These are phyloP conservation scores for Nakaseomyces nivariensis DNA, from an alignment of 1,139 yeast species.

Conservation along the genomic window DNA sequence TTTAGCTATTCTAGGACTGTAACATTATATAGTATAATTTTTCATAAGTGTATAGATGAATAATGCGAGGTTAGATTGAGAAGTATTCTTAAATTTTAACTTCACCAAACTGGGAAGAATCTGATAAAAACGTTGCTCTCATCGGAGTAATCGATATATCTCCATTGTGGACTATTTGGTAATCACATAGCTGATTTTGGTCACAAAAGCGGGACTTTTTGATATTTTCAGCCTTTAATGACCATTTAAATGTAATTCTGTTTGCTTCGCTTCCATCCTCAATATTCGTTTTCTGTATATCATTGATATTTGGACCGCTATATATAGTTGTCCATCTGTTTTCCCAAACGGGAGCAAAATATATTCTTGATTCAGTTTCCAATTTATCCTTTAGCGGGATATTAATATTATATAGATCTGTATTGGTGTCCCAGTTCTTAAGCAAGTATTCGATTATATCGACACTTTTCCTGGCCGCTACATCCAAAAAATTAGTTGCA, in stretches of 20 bases:
- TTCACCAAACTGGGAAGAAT: too few species aligned
- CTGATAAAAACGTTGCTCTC: slow-evolving; percentile 48
- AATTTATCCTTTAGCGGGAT: slow-evolving; percentile 20
- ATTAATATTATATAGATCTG: slow-evolving; percentile 33
- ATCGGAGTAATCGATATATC: slow-evolving; percentile 69
- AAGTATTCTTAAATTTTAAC: too few species aligned
- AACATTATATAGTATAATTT: too few species aligned
- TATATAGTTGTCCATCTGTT: slow-evolving; percentile 73
- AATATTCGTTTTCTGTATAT: slow-evolving; percentile 26
- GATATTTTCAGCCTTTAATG: slow-evolving; percentile 45
- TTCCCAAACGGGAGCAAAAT: slow-evolving; percentile 66
- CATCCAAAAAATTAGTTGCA: slow-evolving; percentile 43
- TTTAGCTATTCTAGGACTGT: too few species aligned
- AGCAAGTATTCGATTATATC: slow-evolving; percentile 50
- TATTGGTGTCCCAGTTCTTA: slow-evolving; percentile 44
- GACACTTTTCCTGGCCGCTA: slow-evolving; percentile 62
- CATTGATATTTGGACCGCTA: slow-evolving; percentile 24
- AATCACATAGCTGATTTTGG: slow-evolving; percentile 22
- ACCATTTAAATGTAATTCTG: slow-evolving; percentile 59
- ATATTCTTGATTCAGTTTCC: slow-evolving; percentile 45
- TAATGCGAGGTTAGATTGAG: too few species aligned
- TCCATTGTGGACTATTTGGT: slow-evolving; percentile 40
- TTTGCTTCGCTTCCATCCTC: slow-evolving; percentile 34
- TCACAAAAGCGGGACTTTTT: slow-evolving; percentile 9
- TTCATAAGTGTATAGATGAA: too few species aligned